Base-by-base conservation (phyloP, 2,329 filamentous ascomycete species). In the Aspergillus tubingensis region DNA sequence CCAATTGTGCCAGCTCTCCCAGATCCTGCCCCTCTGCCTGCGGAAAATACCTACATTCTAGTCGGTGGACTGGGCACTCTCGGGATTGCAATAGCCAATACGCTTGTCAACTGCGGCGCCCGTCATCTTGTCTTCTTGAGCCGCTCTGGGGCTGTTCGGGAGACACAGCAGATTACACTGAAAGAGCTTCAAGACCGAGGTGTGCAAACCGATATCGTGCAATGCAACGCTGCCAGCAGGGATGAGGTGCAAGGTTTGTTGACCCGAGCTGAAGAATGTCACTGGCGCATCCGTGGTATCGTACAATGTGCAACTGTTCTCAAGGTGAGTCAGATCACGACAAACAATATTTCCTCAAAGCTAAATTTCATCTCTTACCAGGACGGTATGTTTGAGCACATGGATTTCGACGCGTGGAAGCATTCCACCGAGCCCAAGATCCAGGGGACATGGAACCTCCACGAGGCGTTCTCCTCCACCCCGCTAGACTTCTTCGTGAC, bases 401-500 rank as follows among this genome's bases (percentile, higher is more conserved):
- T 67, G 65, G 55, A 57, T 8, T 66, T 62, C 23, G 60, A 65
- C 15, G 17, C 17, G 17, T 36, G 27, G 50, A 30, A 8, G 8
- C 21, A 25, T 30, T 43, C 52, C n/a, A 54, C 36, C 5, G 36
- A 43, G 5, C 52, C 61, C 21, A 66, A 66, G 17, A 62, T 66
- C 48, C 52, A 32, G 0, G 63, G 64, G 15, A 66, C 63, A 10
- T 15, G 58, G n/a, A 65, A 67, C 27, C 54, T 67, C 8, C 65
- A 65, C 57, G 50, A 8, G 15, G 6, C 38, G 8, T 41, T 41
- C 51, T 59, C 2, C 62, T 62, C 44, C 58, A 59, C 0, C 38
- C 56, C 19, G 15, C 54, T 77, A 60, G 69, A 77, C 57, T 77
- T 81, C 67, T 83, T 85, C 65, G 66, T 86, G 44, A 80, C 85